Base-by-base conservation (phyloP, 2,329 filamentous ascomycete genomes). In the Penicillium sp. region DNA sequence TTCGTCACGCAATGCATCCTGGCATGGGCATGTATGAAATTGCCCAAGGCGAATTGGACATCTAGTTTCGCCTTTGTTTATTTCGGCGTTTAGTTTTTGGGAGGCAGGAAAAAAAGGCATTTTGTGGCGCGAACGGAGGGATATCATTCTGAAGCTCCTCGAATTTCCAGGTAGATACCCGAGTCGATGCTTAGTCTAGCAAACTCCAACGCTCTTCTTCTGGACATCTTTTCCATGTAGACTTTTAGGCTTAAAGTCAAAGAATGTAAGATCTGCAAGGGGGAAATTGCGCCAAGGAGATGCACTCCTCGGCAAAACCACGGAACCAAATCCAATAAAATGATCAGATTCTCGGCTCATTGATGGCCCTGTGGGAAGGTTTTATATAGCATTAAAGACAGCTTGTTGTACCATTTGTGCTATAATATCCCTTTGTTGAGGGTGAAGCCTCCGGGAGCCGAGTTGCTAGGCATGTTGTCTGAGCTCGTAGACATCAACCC, bases 111-210 rank as follows among this genome's bases (percentile, higher is more conserved):
- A 67, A 67, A 71, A 71, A 67, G 66, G 72, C 71, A 73, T 72
- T 66, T 69, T 69, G 68, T 64, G 72, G 72, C 72, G 72, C 64
- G 69, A 70, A 71, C 66, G 72, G 72, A 73, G 51, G 46, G 69
- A 73, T 62, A 73, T 68, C 67, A 69, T 70, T 65, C 65, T 66
- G 70, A 73, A 77, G 76, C 76, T 77, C 75, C 75, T 78, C 76
- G 75, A 75, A 71, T 74, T 73, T 68, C 63, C 66, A 73, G 73
- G 69, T 74, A 77, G 75, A 77, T 76, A 77, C 75, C 75, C 75
- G 76, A 78, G 76, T 78, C 69, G 76, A 78, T 67, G 76, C 76
- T 78, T 71, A 74, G 68, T 76, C 69, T 73, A 72, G 65, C 69
- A 68, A 70, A 68, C 66, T 71, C 69, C 66, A 59, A 69, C 65